Evolutionary conservation across 768 basidiomycete species (phyloP), one percentile per base, ranked within the genome.

Genomic region (Cystofilobasidium capitatum): DNA sequence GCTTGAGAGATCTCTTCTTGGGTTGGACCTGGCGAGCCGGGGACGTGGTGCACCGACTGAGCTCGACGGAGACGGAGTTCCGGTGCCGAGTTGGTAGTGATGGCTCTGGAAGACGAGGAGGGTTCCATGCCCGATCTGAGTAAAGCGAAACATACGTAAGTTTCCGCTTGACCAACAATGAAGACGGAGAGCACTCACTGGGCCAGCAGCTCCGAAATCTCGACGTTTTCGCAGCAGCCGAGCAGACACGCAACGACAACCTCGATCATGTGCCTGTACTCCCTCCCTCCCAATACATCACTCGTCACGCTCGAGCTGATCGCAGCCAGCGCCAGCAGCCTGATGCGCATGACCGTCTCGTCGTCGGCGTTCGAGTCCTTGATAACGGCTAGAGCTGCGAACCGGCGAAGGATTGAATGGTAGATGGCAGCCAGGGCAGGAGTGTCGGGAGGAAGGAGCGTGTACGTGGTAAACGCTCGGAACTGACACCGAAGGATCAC

Each of bases 381-480:
- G 6, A 77, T 78, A 65, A 79, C 81, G 66, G 88, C 85, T 71
- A 88, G 80, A 16, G 75, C 74, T 12, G 87, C 79, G 74, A 94
- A 91, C 68, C 80, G 83, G 14, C 76, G 77, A 42, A 94, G 81
- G 36, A 84, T 82, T 10, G 81, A 80, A 37, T 89, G 77, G 76
- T 94, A 94, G 65, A 85, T 79, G 73, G 94, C 91, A 16, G 88
- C 89, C 70, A 93, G 85, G 45, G 88, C 79, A 63, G 85, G 85
- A 0, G 91, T 90, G 71, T 93, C 87, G 26, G 51, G 51, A 10
- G 51, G 51, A 3, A 33, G 10, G 29, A 55, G 51, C 5, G 92
- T 91, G 71, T 86, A 96, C 20, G 91, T 92, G 24, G 88, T 87
- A 87, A 90, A 97, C 1, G 90, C 87, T 3, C 87, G 88, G 73